Conservation (phyloP, 805 yeast genomes). For the Saccharomycopsis fibuligera region DNA sequence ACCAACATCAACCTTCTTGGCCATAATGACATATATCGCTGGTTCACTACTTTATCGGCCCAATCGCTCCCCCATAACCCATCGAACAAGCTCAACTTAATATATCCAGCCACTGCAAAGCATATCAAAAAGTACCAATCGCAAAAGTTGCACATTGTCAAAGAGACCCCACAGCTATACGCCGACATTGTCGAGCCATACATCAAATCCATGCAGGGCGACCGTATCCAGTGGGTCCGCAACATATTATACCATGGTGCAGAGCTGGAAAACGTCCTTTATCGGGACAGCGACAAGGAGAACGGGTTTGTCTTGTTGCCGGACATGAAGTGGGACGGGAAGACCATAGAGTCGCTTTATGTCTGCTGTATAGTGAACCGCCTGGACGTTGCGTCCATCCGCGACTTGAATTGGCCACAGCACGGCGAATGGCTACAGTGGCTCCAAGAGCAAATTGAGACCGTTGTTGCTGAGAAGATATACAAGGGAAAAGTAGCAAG, state of each 20-base stretch:
- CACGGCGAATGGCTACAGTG: constrained; percentile 55
- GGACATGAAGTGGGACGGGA: constrained; percentile 95
- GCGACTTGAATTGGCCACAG: constrained; percentile 54
- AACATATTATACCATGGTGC: constrained; percentile 77
- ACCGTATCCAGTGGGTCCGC: constrained; percentile 80
- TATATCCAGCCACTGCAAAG: constrained; percentile 83
- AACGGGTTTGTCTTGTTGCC: constrained; percentile 75
- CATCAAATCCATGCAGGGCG: constrained; percentile 69
- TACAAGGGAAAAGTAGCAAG: constrained; percentile 38
- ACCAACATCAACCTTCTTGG: constrained; percentile 32
- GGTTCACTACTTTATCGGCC: constrained; percentile 54
- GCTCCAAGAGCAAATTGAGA: constrained; percentile 40
- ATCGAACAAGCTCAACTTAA: constrained; percentile 64
- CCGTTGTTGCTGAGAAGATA: constrained; percentile 37
- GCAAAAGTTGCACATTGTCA: constrained; percentile 54
- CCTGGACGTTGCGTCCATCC: constrained; percentile 59
- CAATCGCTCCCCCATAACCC: constrained; percentile 40
- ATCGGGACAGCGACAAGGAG: constrained; percentile 41
- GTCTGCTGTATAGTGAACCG: constrained; percentile 70
- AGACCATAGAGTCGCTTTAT: constrained; percentile 62
- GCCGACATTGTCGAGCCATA: constrained; percentile 58
- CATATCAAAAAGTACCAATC: constrained; percentile 74
- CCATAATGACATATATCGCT: constrained; percentile 76
- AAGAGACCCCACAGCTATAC: constrained; percentile 81
- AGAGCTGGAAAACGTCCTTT: constrained; percentile 76